These are phyloP conservation scores for Penicillium psychrofluorescens DNA, from an alignment of 495 filamentous ascomycete species.

Conservation along the genomic window DNA sequence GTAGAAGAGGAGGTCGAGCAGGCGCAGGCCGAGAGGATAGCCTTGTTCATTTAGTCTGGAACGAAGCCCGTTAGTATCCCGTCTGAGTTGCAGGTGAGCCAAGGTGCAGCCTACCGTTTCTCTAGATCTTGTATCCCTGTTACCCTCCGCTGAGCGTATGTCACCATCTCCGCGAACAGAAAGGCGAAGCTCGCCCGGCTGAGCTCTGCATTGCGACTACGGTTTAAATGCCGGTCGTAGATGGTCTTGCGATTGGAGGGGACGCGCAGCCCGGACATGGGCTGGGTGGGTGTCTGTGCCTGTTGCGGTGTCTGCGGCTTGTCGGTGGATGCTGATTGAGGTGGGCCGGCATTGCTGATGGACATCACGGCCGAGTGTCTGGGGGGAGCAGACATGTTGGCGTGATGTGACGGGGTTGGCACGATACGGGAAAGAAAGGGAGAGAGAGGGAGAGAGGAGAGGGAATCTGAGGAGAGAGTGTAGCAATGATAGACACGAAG, in stretches of 20 bases:
- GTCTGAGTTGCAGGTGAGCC: too few species aligned
- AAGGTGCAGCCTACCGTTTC: constrained; percentile 55
- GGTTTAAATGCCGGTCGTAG: constrained; percentile 91
- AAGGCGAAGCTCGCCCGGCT: constrained; percentile 93
- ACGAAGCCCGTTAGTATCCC: not conserved
- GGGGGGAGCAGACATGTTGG: constrained; percentile 27
- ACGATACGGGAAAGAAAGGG: not conserved
- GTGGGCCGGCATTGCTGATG: constrained; percentile 22
- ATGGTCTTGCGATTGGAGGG: constrained; percentile 96
- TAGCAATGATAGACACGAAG: too few species aligned
- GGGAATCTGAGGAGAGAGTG: too few species aligned
- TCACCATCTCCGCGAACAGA: constrained; percentile 94
- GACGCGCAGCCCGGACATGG: constrained; percentile 68
- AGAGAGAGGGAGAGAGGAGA: too few species aligned
- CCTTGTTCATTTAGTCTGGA: constrained; percentile 84
- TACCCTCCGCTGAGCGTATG: constrained; percentile 84
- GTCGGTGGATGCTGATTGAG: constrained; percentile 17
- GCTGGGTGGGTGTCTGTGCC: constrained; percentile 26
- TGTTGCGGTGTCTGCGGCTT: constrained; percentile 21
- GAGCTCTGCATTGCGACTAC: constrained; percentile 76
- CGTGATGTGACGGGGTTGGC: not conserved
- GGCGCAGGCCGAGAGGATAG: constrained; percentile 86
- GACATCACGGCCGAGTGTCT: constrained; percentile 34
- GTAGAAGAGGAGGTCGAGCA: constrained; percentile 91
- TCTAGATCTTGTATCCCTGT: constrained; percentile 91